Evolutionary conservation across 257 asterid species (phyloP).

Genomic region (Solanum sitiens): DNA sequence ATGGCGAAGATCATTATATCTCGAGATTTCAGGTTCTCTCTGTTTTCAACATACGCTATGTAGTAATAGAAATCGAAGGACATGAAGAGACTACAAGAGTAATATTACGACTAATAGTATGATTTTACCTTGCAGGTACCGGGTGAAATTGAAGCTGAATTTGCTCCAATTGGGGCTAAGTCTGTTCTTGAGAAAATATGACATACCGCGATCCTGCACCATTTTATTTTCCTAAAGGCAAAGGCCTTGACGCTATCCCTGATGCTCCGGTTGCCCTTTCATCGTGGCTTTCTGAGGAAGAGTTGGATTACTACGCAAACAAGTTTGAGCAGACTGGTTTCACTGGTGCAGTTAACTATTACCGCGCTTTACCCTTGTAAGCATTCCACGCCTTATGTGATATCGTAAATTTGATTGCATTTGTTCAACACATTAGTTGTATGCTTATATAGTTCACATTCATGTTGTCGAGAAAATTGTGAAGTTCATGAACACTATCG

Average conservation of each 20-base stretch:
- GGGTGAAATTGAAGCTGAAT: slow-evolving; percentile 5
- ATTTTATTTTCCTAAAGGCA: not conserved
- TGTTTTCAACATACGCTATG: not conserved
- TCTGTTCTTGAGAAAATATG: not conserved
- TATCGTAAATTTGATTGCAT: rapidly evolving
- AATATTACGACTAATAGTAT: not conserved
- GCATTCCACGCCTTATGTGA: not conserved
- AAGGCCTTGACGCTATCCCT: not conserved
- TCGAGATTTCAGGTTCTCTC: slow-evolving; percentile 31
- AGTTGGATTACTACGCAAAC: slow-evolving; percentile 21
- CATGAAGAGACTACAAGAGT: not conserved
- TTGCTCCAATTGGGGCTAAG: not conserved
- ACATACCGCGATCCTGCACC: not conserved
- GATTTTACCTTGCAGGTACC: not conserved
- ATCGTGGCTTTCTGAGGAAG: slow-evolving; percentile 35
- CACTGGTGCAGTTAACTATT: slow-evolving; percentile 48
- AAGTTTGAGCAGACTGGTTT: slow-evolving; percentile 33
- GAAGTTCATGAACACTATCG: not conserved
- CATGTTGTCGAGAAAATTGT: not conserved
- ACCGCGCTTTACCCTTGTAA: slow-evolving; percentile 32
- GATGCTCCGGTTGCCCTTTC: slow-evolving; percentile 16
- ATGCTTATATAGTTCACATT: not conserved
- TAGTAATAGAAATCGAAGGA: not conserved
- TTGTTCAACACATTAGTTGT: not conserved
- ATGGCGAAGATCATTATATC: slow-evolving; percentile 56